A percentile compares a stretch with the other conserved stretches of the same genome.
These are phyloP conservation scores for Russula ochroleuca DNA, from an alignment of 768 basidiomycete species.

Conservation along the genomic window DNA sequence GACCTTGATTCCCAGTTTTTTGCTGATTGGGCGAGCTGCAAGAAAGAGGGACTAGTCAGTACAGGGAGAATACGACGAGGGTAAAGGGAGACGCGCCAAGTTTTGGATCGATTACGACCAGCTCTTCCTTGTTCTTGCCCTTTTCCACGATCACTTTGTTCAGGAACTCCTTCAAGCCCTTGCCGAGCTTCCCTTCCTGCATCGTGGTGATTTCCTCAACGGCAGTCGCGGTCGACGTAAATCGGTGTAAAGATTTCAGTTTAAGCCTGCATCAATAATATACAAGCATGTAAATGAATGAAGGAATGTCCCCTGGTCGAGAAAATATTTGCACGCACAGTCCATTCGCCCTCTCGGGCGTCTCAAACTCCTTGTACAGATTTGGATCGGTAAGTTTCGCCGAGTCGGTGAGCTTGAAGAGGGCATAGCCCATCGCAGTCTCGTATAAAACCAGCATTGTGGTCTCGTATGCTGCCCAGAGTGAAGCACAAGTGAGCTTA, in stretches of 20 bases:
- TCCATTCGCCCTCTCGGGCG: conserved; percentile 86
- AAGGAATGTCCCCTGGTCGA: background rate
- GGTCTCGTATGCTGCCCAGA: conserved; percentile 2
- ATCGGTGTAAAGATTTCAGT: conserved; percentile 92
- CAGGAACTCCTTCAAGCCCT: conserved; percentile 90
- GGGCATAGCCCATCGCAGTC: conserved; percentile 93
- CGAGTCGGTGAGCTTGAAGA: conserved; percentile 91
- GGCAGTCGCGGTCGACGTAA: conserved; percentile 92
- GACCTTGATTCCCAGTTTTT: conserved; percentile 91
- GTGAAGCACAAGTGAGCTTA: background rate
- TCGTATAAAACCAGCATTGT: conserved; percentile 95
- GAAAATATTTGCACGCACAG: conserved; percentile 54
- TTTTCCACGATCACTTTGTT: conserved; percentile 82
- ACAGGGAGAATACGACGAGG: background rate
- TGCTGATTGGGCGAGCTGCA: conserved; percentile 60
- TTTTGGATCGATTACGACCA: conserved; percentile 85
- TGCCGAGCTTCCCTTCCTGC: conserved; percentile 89
- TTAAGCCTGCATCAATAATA: conserved; percentile 72
- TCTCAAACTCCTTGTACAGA: conserved; percentile 89
- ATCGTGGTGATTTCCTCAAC: conserved; percentile 95
- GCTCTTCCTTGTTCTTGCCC: conserved; percentile 80
- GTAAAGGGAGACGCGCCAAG: conserved; percentile 56
- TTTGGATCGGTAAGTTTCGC: conserved; percentile 84
- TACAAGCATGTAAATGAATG: conserved; percentile 11
- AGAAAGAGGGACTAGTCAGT: background rate